Conservation (phyloP, 257 asterid species). For the Solanum corneliomulleri region DNA sequence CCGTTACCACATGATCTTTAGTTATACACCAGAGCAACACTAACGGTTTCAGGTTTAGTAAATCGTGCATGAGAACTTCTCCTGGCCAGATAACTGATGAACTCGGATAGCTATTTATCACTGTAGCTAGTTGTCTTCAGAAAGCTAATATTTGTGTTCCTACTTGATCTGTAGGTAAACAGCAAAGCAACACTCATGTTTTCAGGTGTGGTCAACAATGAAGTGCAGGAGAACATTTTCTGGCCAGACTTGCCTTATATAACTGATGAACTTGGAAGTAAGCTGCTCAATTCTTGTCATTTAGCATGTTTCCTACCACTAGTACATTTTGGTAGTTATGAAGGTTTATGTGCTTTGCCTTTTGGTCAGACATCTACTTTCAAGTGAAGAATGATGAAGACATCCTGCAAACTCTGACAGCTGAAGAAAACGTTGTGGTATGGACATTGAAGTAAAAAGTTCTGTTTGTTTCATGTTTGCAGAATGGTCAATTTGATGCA, state of each 20-base stretch:
- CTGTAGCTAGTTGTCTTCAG: neutral
- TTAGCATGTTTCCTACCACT: neutral
- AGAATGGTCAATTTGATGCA: neutral
- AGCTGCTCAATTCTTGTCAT: constrained; percentile 19
- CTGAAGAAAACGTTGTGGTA: constrained; percentile 85
- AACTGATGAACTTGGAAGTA: constrained; percentile 95
- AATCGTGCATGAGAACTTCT: constrained; percentile 71
- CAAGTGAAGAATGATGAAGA: constrained; percentile 96
- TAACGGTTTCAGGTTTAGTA: constrained; percentile 64
- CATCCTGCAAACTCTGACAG: constrained; percentile 61
- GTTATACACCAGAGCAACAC: constrained; percentile 73
- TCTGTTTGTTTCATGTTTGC: neutral
- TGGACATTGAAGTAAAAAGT: neutral
- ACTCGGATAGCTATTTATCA: constrained; percentile 32
- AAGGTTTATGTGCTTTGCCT: constrained; percentile 11
- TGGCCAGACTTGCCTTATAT: constrained; percentile 95
- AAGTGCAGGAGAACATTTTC: constrained; percentile 82
- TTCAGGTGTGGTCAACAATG: constrained; percentile 60
- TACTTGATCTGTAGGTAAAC: constrained; percentile 52
- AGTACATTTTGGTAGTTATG: neutral
- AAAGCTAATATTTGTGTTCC: neutral
- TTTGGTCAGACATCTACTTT: constrained; percentile 73
- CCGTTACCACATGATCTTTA: constrained; percentile 9
- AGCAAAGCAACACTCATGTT: constrained; percentile 88
- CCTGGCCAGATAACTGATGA: constrained; percentile 93